Evolutionary conservation across 2,329 filamentous ascomycete genomes (phyloP).

Genomic region (Pseudocercospora ulei): DNA sequence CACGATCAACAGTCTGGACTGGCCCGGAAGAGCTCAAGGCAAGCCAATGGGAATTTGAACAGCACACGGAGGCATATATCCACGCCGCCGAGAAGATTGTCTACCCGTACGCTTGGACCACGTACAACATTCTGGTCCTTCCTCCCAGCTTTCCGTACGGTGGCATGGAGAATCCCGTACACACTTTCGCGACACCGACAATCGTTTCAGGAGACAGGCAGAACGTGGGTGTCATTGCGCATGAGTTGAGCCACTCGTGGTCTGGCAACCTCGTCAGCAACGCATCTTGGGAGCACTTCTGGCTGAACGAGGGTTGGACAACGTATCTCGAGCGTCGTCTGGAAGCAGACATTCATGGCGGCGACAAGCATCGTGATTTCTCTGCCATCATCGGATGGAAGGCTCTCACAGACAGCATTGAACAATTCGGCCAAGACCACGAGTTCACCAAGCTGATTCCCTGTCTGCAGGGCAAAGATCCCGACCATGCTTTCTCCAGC

Average conservation of each 20-base stretch:
- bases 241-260: conserved; percentile 69
- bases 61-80: conserved; percentile 85
- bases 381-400: conserved; percentile 96
- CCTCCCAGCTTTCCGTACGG: conserved; percentile 86
- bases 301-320: conserved; percentile 75
- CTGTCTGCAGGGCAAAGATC: conserved; percentile 79
- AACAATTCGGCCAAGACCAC: conserved; percentile 69
- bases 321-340: conserved; percentile 86
- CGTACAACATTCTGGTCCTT: conserved; percentile 86
- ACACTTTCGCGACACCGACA: conserved; percentile 89
- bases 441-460: conserved; percentile 88
- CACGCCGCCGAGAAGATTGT: conserved; percentile 70
- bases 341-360: conserved; percentile 61
- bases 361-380: conserved; percentile 80
- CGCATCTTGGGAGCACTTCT: conserved; percentile 71
- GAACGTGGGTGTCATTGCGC: conserved; percentile 93
- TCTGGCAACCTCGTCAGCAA: conserved; percentile 77
- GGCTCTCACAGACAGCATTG: conserved; percentile 67
- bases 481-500: conserved; percentile 87
- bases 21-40: conserved; percentile 76
- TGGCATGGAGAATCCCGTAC: conserved; percentile 68
- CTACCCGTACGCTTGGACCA: conserved; percentile 85
- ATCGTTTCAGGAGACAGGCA: conserved; percentile 75
- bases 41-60: conserved; percentile 84
- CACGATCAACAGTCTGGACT: conserved; percentile 72